A percentile compares a stretch with the other conserved stretches of the same genome.
phyloP scores from a whole-genome alignment of 192 early-diverging fungal genomes.

The Cetraspora pellucida region DNA sequence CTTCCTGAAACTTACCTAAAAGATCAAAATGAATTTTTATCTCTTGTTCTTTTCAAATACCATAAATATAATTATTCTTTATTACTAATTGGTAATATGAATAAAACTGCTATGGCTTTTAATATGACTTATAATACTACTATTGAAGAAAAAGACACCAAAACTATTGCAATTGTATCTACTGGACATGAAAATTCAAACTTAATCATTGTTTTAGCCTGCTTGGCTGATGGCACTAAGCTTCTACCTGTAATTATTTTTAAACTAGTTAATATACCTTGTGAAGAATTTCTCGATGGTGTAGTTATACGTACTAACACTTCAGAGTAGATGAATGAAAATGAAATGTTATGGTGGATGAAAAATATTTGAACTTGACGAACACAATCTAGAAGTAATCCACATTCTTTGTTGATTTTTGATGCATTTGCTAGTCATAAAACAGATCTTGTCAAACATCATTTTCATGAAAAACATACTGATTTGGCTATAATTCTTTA shows the following conservation, averaged over 20 bases:
- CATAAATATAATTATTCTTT: too few relatives aligned
- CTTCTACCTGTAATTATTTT: neutral
- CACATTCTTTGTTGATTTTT: neutral
- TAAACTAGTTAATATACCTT: too few relatives aligned
- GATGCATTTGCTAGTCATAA: conserved; percentile 3
- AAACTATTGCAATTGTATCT: neutral
- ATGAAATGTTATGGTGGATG: neutral
- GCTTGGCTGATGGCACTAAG: neutral
- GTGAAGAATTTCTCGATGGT: too few relatives aligned
- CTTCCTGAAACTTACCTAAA: neutral
- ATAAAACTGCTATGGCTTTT: neutral
- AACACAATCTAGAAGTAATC: neutral
- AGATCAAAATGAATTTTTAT: neutral
- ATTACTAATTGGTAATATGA: neutral
- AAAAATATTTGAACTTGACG: neutral
- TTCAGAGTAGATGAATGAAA: neutral
- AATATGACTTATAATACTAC: neutral
- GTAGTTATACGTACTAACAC: neutral
- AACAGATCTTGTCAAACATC: neutral
- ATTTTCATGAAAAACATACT: neutral
- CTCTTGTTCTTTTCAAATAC: neutral
- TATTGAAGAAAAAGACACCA: neutral
- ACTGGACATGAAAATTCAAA: neutral
- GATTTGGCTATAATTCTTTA: neutral
- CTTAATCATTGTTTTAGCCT: conserved; percentile 6